Evolutionary conservation across 805 yeast genomes (phyloP).

Genomic region (Wickerhamiella siamensis): DNA sequence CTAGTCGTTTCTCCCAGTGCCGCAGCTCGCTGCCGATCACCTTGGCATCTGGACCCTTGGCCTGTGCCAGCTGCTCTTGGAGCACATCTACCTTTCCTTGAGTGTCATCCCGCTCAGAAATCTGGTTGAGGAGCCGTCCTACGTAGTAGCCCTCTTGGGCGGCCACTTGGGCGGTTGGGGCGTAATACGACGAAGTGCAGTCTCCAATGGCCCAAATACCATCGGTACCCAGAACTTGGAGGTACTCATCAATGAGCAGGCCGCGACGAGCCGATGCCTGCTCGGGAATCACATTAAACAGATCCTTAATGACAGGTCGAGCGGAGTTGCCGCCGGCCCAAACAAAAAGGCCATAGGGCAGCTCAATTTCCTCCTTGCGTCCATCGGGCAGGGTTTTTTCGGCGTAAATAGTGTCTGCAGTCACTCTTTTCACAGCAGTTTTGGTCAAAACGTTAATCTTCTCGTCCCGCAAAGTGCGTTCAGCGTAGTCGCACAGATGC

Average conservation of each 20-base stretch:
- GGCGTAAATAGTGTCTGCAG: constrained; percentile 54
- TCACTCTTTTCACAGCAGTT: constrained; percentile 81
- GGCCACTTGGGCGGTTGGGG: constrained; percentile 97
- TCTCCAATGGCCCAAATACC: constrained; percentile 88
- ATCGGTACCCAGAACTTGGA: constrained; percentile 68
- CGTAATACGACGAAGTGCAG: constrained; percentile 76
- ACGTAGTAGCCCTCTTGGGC: constrained; percentile 82
- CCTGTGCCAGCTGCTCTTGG: constrained; percentile 21
- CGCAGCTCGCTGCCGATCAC: constrained; percentile 9
- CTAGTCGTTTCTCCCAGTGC: constrained; percentile 21
- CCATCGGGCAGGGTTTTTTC: constrained; percentile 57
- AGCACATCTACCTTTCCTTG: constrained; percentile 28
- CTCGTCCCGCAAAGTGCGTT: constrained; percentile 52
- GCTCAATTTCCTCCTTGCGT: constrained; percentile 38
- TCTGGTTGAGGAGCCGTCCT: constrained; percentile 52
- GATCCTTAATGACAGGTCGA: constrained; percentile 53
- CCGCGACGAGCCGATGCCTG: constrained; percentile 76
- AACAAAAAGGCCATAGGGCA: constrained; percentile 85
- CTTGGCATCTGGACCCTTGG: constrained; percentile 7
- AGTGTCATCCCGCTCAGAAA: constrained; percentile 25
- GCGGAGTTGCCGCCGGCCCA: constrained; percentile 98
- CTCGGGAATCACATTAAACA: constrained; percentile 49
- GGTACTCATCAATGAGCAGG: constrained; percentile 65
- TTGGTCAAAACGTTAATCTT: constrained; percentile 64
- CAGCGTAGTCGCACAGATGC: constrained; percentile 49